Evolutionary conservation across 805 yeast species (phyloP).

Genomic region (Kluyveromyces dobzhanskii): DNA sequence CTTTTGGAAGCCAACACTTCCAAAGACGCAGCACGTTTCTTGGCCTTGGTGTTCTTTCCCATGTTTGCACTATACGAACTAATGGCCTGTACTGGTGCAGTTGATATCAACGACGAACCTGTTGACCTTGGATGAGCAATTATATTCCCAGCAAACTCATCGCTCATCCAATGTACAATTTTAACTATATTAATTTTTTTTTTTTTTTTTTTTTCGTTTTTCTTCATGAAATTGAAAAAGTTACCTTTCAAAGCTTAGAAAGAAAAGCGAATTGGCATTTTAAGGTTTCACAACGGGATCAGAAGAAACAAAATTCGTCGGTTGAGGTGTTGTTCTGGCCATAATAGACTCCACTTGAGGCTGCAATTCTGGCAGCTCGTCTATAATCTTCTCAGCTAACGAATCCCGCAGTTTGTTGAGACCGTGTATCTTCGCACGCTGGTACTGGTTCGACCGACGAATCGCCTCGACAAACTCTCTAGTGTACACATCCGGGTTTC

Average conservation of each 20-base stretch:
- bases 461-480: slow-evolving; percentile 94
- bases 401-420: slow-evolving; percentile 53
- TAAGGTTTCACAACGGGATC: too few relatives aligned
- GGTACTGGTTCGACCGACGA: slow-evolving; percentile 78
- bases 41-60: slow-evolving; percentile 8
- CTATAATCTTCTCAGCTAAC: slow-evolving; percentile 58
- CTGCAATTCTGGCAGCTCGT: slow-evolving; percentile 72
- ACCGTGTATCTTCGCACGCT: slow-evolving; percentile 77
- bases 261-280: too few relatives aligned
- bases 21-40: slow-evolving; percentile 6
- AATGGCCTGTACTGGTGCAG: too few relatives aligned
- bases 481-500: slow-evolving; percentile 95
- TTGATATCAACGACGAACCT: too few relatives aligned
- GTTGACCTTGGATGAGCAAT: too few relatives aligned
- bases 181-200: background rate
- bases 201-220: background rate
- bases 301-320: too few relatives aligned
- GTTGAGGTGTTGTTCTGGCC: slow-evolving; percentile 24
- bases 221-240: background rate
- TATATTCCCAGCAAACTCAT: too few relatives aligned
- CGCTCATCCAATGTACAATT: too few relatives aligned
- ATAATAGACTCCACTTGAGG: slow-evolving; percentile 50
- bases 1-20: slow-evolving; percentile 13
- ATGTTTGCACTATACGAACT: too few relatives aligned
- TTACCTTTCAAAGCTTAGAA: background rate